Base-by-base conservation (phyloP, 2,329 filamentous ascomycete genomes). In the Penicillium brevicompactum region DNA sequence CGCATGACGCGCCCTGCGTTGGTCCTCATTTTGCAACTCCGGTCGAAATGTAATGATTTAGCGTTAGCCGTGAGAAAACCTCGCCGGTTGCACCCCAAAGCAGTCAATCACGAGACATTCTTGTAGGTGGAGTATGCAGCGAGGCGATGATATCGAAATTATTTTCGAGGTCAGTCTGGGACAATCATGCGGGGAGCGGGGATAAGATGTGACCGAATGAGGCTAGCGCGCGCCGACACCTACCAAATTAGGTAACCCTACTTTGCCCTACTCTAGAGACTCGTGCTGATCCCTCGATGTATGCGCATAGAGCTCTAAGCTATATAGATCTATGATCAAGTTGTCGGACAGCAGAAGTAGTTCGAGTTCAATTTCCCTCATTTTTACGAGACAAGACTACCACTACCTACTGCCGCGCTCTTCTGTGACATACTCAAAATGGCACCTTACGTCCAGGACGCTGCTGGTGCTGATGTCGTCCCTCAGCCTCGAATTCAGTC, bases 361-460 rank as follows among this genome's bases (percentile, higher is more conserved):
- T 43, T 50, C 24, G 16, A 16, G 22, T 11, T 24, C 34, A 37
- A 30, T 8, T 47, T 40, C 40, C 44, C 42, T 4, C 13, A 43
- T 53, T 27, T 37, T 46, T 27, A 14, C 34, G n/a, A 49, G 18
- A 44, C 40, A 27, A 48, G 55, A 34, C 38, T 49, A 16, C 40
- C 21, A 49, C 42, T 16, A 56, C 24, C 8, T 27, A 18, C 18
- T 18, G 18, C 4, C 24, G 24, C 24, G 24, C 24, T 27, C 24
- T 8, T 27, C 24, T 27, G 3, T 27, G 24, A 27, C 8, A 5
- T 37, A 5, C 13, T 37, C 11, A 53, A 50, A 51, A 58, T 58
- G 56, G 56, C 44, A 46, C 53, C 56, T 18, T 53, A 34, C 46
- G 10, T 58, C 41, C 49, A 56, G 11, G 56, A 53, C 9, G 31